Conservation (phyloP, 23 red algal genomes). For the Gracilaria caudata region DNA sequence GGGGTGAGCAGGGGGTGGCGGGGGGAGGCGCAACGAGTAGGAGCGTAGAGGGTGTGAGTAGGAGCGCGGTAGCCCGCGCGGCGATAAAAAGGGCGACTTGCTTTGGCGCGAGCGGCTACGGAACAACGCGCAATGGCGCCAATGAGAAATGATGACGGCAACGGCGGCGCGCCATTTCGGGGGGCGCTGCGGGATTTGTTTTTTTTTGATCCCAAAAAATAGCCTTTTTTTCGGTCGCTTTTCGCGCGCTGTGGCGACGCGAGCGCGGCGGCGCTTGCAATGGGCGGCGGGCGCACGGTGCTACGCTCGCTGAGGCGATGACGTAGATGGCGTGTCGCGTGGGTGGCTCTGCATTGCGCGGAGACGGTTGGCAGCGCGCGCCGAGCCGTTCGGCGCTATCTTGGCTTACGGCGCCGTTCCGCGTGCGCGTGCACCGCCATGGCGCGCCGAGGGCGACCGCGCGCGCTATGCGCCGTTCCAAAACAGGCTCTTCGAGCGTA, state of each 20-base stretch:
- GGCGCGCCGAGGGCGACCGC: background rate
- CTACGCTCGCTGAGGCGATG: too few relatives aligned
- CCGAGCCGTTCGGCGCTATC: too few relatives aligned
- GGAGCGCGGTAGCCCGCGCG: background rate
- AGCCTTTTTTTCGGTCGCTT: background rate
- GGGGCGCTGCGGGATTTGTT: too few relatives aligned
- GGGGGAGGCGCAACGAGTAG: conserved; percentile 10
- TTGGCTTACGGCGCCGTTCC: too few relatives aligned
- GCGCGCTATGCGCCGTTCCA: background rate
- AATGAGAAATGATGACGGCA: background rate
- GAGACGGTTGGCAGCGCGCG: too few relatives aligned
- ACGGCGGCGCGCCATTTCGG: background rate
- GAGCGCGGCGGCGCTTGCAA: too few relatives aligned
- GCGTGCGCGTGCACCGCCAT: too few relatives aligned
- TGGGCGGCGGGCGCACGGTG: too few relatives aligned
- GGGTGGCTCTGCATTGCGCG: background rate
- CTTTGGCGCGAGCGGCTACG: background rate
- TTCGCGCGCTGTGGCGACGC: background rate
- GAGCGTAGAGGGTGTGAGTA: conserved; percentile 5
- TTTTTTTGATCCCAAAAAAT: too few relatives aligned
- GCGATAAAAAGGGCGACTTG: background rate
- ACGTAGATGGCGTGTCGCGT: too few relatives aligned
- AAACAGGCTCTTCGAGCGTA: too few relatives aligned
- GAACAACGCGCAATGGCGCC: background rate
- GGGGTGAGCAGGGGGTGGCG: background rate